Evolutionary conservation across 192 early-diverging fungal species (phyloP).

Genomic region (Entomortierella chlamydospora): DNA sequence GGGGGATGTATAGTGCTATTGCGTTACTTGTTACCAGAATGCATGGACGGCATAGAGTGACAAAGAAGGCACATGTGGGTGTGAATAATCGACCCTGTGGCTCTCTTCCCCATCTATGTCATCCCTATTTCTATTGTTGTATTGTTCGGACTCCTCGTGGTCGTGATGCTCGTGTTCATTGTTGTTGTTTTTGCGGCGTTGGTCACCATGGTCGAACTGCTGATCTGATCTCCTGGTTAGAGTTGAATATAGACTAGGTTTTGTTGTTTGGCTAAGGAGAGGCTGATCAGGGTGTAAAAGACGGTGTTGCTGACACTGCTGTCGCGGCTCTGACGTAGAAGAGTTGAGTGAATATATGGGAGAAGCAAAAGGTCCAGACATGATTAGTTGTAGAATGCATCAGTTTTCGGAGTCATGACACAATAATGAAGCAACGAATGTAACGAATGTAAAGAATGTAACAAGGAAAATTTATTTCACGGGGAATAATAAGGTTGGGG

Average conservation of each 20-base stretch:
- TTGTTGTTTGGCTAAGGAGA: background rate
- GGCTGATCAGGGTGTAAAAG: background rate
- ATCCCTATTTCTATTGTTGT: background rate
- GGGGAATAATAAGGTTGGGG: background rate
- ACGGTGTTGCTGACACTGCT: background rate
- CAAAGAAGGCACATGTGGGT: slow-evolving; percentile 5
- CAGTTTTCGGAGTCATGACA: no score
- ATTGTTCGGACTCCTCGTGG: background rate
- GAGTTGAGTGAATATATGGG: no score
- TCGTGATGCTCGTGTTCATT: background rate
- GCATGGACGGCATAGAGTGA: slow-evolving; percentile 37
- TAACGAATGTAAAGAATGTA: no score
- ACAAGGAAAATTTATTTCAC: background rate
- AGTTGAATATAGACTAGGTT: background rate
- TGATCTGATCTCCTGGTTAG: background rate
- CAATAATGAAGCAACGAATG: no score
- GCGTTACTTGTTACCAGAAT: slow-evolving; percentile 13
- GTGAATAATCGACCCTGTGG: background rate
- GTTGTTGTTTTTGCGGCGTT: no score
- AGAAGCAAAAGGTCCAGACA: no score
- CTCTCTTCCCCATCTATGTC: background rate
- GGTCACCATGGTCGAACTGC: background rate
- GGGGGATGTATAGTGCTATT: no score
- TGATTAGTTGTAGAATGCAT: no score
- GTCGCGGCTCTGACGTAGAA: background rate